These are phyloP conservation scores for Carpinus fangiana DNA, from an alignment of 306 rosid species.

Conservation along the genomic window DNA sequence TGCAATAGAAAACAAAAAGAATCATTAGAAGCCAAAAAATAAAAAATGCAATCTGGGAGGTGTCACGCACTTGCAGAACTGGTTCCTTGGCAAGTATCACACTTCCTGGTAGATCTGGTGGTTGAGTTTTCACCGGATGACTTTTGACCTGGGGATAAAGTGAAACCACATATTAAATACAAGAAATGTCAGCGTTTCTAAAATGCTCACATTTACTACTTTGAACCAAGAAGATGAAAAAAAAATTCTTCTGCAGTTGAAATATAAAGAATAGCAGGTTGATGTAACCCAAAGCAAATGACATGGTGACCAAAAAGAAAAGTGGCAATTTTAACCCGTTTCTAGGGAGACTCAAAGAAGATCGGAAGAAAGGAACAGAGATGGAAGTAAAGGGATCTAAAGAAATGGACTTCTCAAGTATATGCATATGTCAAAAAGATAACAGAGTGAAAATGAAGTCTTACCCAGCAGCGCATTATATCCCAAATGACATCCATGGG, in stretches of 20 bases:
- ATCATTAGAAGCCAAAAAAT: not conserved
- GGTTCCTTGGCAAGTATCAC: slow-evolving; percentile 93
- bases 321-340: not conserved
- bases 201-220: not conserved
- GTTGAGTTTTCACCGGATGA: slow-evolving; percentile 93
- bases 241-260: not conserved
- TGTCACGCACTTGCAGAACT: slow-evolving; percentile 70
- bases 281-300: not conserved
- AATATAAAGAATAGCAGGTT: not conserved
- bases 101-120: slow-evolving; percentile 78
- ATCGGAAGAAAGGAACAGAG: not conserved
- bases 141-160: slow-evolving; percentile 61
- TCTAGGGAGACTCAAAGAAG: not conserved
- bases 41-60: slow-evolving; percentile 10
- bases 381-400: not conserved
- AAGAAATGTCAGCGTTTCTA: not conserved
- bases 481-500: slow-evolving; percentile 98
- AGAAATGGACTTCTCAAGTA: not conserved
- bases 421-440: not conserved
- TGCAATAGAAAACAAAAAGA: not conserved
- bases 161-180: not conserved
- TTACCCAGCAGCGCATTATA: slow-evolving; percentile 98
- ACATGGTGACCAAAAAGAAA: not conserved
- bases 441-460: slow-evolving; percentile 15
- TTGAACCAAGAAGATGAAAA: not conserved